Conservation (phyloP, 2,329 filamentous ascomycete genomes). For the Talaromyces amestolkiae region DNA sequence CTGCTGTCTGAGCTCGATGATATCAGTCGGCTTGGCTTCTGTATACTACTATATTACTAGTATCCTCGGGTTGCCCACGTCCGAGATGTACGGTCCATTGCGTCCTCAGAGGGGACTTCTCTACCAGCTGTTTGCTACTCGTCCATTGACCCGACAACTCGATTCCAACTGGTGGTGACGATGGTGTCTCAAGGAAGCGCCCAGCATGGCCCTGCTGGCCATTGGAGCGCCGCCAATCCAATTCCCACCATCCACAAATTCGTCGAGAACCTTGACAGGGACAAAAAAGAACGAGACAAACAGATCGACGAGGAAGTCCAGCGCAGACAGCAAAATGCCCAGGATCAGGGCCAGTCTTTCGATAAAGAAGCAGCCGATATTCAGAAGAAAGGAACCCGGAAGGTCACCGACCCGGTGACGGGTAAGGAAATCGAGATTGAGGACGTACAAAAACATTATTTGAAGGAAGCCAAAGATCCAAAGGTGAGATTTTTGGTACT, state of each 20-base stretch:
- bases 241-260: constrained; percentile 87
- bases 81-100: neutral
- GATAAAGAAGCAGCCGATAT: constrained; percentile 50
- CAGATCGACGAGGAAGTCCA: constrained; percentile 62
- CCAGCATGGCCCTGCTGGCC: constrained; percentile 56
- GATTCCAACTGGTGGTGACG: neutral
- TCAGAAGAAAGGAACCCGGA: constrained; percentile 50
- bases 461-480: constrained; percentile 70
- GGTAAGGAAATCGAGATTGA: constrained; percentile 83
- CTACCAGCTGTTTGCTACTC: neutral
- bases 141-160: neutral
- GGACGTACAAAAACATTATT: constrained; percentile 69
- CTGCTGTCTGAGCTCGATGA: constrained; percentile 16
- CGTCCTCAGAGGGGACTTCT: neutral
- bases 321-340: constrained; percentile 33
- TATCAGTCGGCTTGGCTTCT: constrained; percentile 14
- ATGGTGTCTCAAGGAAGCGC: constrained; percentile 13
- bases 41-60: neutral
- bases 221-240: constrained; percentile 80
- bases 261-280: constrained; percentile 70
- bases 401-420: constrained; percentile 83
- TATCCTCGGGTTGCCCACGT: neutral
- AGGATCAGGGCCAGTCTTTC: constrained; percentile 37
- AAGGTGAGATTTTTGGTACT: constrained; percentile 50
- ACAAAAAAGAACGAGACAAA: constrained; percentile 74